Conservation (phyloP, 139 green algal species). For the Chlorella sp. region DNA sequence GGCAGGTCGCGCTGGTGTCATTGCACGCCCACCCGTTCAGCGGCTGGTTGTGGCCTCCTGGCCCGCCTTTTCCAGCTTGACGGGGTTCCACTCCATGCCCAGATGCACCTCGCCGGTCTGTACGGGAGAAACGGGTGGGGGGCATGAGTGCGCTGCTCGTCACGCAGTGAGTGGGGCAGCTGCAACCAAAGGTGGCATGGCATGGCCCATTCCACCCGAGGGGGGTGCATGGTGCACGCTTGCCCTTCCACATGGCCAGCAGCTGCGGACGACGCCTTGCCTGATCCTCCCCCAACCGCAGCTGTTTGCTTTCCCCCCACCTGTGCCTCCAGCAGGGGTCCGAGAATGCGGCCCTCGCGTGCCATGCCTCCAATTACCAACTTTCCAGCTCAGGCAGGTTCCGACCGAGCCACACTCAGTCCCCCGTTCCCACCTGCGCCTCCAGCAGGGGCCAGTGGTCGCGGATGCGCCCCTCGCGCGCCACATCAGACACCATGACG, state of each 20-base stretch:
- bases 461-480: slow-evolving; percentile 12
- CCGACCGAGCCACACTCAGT: too few relatives aligned
- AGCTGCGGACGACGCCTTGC: neutral
- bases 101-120: slow-evolving; percentile 42
- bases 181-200: too few relatives aligned
- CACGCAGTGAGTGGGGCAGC: neutral
- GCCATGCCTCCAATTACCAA: too few relatives aligned
- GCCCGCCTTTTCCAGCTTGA: slow-evolving; percentile 1
- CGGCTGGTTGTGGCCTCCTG: too few relatives aligned
- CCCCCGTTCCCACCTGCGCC: slow-evolving; percentile 38
- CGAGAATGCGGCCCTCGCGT: too few relatives aligned
- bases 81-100: slow-evolving; percentile 32
- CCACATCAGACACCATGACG: slow-evolving; percentile 24
- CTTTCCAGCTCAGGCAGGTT: too few relatives aligned
- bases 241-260: neutral
- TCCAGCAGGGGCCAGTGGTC: slow-evolving; percentile 33
- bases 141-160: neutral
- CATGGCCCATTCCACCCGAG: too few relatives aligned
- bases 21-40: too few relatives aligned
- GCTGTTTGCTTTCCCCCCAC: neutral
- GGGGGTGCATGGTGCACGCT: too few relatives aligned
- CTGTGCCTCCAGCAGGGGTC: neutral
- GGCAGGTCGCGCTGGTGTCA: too few relatives aligned
- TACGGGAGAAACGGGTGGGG: neutral
- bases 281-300: too few relatives aligned